phyloP scores from a whole-genome alignment of 2,329 filamentous ascomycete species.

The Neofusicoccum umdonicola region DNA sequence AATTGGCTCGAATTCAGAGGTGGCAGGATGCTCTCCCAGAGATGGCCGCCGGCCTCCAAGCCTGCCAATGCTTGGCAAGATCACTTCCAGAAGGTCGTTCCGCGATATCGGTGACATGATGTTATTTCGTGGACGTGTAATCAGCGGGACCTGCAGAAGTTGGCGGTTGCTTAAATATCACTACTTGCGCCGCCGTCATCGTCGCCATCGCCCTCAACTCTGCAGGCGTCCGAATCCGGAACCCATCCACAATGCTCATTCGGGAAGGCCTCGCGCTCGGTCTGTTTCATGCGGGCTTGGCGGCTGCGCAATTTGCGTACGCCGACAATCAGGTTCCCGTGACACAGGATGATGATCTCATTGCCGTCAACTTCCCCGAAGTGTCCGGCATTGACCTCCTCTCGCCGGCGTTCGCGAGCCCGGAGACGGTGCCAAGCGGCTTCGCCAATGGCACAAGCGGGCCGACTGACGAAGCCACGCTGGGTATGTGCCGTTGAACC shows the following conservation, averaged over 20 bases:
- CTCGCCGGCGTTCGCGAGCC: slow-evolving; percentile 23
- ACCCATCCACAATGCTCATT: neutral
- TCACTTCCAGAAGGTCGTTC: neutral
- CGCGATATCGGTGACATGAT: neutral
- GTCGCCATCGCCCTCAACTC: neutral
- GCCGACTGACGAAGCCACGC: slow-evolving; percentile 21
- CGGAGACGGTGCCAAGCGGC: slow-evolving; percentile 19
- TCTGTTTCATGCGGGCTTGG: neutral
- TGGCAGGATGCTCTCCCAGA: neutral
- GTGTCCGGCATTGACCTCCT: slow-evolving; percentile 22
- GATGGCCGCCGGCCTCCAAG: neutral
- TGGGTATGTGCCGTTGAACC: slow-evolving; percentile 8
- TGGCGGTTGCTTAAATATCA: neutral
- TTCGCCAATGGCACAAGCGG: slow-evolving; percentile 24
- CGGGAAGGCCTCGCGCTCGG: neutral
- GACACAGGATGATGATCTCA: slow-evolving; percentile 1
- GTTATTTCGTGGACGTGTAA: neutral
- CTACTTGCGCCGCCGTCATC: neutral
- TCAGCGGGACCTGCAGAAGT: neutral
- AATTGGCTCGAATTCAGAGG: too few relatives aligned
- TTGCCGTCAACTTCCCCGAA: slow-evolving; percentile 21
- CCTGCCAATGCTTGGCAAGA: neutral
- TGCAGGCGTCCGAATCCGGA: neutral
- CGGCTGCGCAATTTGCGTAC: neutral
- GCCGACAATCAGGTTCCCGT: slow-evolving; percentile 17